phyloP scores from a whole-genome alignment of 2,329 filamentous ascomycete genomes.

The Grosmannia huntii region DNA sequence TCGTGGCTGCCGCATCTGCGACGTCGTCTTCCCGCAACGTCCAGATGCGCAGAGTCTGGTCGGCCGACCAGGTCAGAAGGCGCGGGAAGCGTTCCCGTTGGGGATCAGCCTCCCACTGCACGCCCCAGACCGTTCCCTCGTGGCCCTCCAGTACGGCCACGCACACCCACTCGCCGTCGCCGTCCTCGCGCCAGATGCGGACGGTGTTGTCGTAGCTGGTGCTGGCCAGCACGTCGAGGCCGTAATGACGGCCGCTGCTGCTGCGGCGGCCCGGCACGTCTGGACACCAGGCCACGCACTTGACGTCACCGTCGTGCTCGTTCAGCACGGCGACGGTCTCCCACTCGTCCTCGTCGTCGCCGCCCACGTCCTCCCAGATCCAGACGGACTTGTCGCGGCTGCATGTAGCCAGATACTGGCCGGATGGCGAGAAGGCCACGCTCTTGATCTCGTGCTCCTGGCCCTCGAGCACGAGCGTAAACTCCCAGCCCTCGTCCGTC shows the following conservation, averaged over 20 bases:
- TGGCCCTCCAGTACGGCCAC: constrained; percentile 73
- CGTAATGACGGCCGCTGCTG: constrained; percentile 28
- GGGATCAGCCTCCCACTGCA: constrained; percentile 53
- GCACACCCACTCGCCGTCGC: constrained; percentile 83
- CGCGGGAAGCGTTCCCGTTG: constrained; percentile 37
- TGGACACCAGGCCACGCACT: constrained; percentile 85
- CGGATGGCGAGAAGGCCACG: constrained; percentile 60
- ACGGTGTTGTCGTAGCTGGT: constrained; percentile 93
- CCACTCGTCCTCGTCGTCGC: constrained; percentile 80
- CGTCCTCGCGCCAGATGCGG: constrained; percentile 77
- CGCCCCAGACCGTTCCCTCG: constrained; percentile 75
- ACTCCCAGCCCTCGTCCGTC: constrained; percentile 62
- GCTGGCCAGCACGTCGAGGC: constrained; percentile 66
- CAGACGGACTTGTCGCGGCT: constrained; percentile 88
- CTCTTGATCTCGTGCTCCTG: constrained; percentile 90
- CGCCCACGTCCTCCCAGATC: constrained; percentile 91
- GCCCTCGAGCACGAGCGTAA: constrained; percentile 82
- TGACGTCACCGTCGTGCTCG: constrained; percentile 92
- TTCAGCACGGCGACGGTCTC: constrained; percentile 91
- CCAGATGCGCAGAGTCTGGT: constrained; percentile 72
- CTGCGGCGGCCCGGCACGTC: constrained; percentile 37
- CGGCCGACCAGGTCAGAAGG: constrained; percentile 74
- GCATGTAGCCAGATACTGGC: constrained; percentile 76
- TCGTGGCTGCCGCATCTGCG: constrained; percentile 20
- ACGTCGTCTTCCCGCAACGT: constrained; percentile 43